phyloP scores from a whole-genome alignment of 208 protist genomes.

The Acanthamoeba healyi region DNA sequence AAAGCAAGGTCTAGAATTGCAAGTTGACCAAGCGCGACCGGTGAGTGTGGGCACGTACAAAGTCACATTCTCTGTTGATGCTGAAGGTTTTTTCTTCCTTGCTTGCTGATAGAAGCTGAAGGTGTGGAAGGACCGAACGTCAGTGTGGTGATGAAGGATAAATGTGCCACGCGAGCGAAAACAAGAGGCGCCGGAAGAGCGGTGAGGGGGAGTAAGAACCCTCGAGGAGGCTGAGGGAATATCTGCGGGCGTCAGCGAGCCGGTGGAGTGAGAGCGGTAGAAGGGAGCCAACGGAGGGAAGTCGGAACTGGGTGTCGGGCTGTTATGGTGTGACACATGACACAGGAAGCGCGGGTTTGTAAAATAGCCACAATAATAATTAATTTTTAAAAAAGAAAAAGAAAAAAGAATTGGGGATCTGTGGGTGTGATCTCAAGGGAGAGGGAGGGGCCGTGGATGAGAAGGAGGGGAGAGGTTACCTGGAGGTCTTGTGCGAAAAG shows the following conservation, averaged over 20 bases:
- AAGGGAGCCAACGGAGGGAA: conserved; percentile 34
- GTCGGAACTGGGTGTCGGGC: background rate
- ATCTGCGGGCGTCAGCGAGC: conserved; percentile 32
- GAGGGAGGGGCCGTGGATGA: background rate
- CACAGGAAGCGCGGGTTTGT: too few relatives aligned
- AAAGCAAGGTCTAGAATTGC: background rate
- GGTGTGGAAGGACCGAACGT: background rate
- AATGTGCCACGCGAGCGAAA: background rate
- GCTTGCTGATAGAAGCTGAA: background rate
- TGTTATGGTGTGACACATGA: background rate
- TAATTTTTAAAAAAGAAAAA: background rate
- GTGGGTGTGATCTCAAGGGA: background rate
- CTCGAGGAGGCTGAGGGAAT: conserved; percentile 10
- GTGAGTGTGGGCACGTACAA: background rate
- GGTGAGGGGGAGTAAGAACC: background rate
- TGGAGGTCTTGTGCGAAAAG: background rate
- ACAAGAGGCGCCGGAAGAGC: background rate
- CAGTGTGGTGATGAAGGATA: background rate
- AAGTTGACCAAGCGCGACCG: too few relatives aligned
- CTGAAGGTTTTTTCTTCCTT: conserved; percentile 24
- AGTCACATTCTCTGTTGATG: conserved; percentile 54
- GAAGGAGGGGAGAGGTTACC: background rate
- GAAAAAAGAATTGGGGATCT: background rate
- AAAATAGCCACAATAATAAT: background rate
- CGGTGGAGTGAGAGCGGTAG: conserved; percentile 48